phyloP scores from a whole-genome alignment of 1,284 basidiomycete genomes.

The Kalmanozyma brasiliensis region DNA sequence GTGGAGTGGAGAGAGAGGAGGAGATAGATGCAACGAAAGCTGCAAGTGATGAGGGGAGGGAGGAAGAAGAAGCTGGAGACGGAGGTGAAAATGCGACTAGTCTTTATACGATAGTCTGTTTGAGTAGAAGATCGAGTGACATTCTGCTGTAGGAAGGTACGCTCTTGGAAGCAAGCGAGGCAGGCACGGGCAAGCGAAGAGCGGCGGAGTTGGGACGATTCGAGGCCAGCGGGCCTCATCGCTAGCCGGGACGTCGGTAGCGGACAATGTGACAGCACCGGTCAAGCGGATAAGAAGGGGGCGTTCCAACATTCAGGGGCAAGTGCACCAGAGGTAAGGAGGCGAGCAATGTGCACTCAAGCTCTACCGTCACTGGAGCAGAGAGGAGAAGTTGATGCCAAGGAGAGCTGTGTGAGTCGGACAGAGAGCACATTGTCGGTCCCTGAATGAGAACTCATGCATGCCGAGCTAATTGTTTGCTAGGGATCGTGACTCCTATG shows the following conservation, averaged over 20 bases:
- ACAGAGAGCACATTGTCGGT: conserved; percentile 10
- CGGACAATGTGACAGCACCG: background rate
- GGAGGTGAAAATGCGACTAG: conserved; percentile 2
- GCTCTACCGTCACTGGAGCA: background rate
- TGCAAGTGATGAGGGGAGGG: conserved; percentile 41
- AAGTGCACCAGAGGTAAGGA: conserved; percentile 1
- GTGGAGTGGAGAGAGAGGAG: conserved; percentile 7
- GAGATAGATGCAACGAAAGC: conserved; percentile 26
- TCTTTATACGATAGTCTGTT: conserved; percentile 25
- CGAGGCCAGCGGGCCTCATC: conserved; percentile 5
- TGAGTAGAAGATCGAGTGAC: conserved; percentile 11
- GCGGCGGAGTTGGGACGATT: conserved; percentile 23
- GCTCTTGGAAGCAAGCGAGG: background rate
- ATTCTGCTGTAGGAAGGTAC: background rate
- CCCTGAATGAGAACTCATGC: conserved; percentile 14
- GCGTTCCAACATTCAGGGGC: conserved; percentile 7
- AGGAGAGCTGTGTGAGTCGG: conserved; percentile 24
- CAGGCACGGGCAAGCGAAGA: background rate
- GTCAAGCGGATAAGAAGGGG: background rate
- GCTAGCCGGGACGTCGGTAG: no score
- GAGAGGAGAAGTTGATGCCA: conserved; percentile 27
- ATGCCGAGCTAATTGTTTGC: conserved; percentile 3
- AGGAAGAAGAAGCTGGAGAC: conserved; percentile 18
- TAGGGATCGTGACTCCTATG: background rate
- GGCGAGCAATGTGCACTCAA: conserved; percentile 1